Evolutionary conservation across 2,329 filamentous ascomycete genomes (phyloP).

Genomic region (Ceratocystis albifundus): DNA sequence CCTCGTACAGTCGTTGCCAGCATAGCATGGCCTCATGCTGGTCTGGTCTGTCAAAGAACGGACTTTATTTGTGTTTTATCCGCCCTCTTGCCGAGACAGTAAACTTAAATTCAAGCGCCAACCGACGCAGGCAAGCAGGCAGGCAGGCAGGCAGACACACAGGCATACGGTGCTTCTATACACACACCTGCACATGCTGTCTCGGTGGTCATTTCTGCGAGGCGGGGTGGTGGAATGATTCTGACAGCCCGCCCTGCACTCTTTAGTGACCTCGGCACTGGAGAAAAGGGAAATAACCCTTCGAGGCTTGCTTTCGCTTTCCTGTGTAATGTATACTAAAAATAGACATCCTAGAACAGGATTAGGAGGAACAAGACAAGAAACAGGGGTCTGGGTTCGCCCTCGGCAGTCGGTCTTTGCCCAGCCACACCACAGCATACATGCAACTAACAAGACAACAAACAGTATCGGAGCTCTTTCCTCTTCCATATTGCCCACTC

Average conservation of each 20-base stretch:
- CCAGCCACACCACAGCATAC: background rate
- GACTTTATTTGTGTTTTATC: background rate
- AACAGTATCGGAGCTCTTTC: background rate
- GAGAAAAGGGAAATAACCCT: background rate
- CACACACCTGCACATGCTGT: background rate
- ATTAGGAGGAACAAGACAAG: background rate
- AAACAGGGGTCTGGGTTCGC: background rate
- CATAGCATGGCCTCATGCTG: constrained; percentile 1
- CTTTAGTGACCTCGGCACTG: constrained; percentile 1
- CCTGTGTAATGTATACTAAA: background rate
- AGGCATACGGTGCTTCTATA: constrained; percentile 1
- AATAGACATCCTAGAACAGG: background rate
- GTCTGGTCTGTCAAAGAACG: background rate
- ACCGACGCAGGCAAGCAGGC: background rate
- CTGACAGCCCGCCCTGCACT: background rate
- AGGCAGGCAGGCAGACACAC: background rate
- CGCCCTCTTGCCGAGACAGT: background rate
- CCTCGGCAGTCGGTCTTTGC: background rate
- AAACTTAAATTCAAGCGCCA: background rate
- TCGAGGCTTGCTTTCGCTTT: background rate
- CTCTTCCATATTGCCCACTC: background rate
- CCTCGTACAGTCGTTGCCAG: background rate
- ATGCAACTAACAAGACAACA: background rate
- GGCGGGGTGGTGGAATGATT: background rate
- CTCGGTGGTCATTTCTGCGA: background rate